phyloP scores from a whole-genome alignment of 495 filamentous ascomycete species.

The Penicillium lagena region DNA sequence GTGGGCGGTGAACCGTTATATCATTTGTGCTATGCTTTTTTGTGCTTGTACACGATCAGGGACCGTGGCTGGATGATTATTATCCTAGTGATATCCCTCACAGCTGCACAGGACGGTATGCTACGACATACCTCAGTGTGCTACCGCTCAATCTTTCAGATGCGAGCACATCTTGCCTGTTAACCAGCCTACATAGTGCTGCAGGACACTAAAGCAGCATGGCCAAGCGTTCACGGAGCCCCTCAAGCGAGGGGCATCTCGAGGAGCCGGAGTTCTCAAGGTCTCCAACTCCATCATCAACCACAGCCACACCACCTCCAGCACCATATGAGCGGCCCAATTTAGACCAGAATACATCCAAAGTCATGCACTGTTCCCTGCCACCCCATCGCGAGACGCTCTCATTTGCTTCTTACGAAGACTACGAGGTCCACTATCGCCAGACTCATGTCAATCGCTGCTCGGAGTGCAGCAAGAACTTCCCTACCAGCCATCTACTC shows the following conservation, averaged over 20 bases:
- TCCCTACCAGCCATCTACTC: constrained; percentile 65
- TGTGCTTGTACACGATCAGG: too few relatives aligned
- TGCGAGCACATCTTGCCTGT: background rate
- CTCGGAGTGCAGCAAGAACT: constrained; percentile 70
- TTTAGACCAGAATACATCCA: background rate
- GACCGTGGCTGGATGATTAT: too few relatives aligned
- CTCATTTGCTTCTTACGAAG: constrained; percentile 66
- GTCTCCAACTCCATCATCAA: constrained; percentile 15
- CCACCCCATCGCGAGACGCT: constrained; percentile 68
- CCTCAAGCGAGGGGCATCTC: constrained; percentile 19
- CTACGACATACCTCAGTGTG: too few relatives aligned
- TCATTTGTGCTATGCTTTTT: background rate
- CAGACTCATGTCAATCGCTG: constrained; percentile 82
- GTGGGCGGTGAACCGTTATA: too few relatives aligned
- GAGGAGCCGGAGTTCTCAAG: constrained; percentile 3
- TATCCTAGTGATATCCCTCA: too few relatives aligned
- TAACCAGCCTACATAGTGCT: constrained; percentile 1
- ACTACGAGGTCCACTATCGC: constrained; percentile 82
- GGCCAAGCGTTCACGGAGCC: constrained; percentile 55
- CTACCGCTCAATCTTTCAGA: too few relatives aligned
- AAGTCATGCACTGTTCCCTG: constrained; percentile 69
- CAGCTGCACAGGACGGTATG: too few relatives aligned
- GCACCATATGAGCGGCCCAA: constrained; percentile 14
- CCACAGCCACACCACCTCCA: constrained; percentile 7
- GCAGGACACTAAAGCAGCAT: constrained; percentile 24